Conservation (phyloP, 1,284 basidiomycete genomes). For the Moesziomyces globuligerus region DNA sequence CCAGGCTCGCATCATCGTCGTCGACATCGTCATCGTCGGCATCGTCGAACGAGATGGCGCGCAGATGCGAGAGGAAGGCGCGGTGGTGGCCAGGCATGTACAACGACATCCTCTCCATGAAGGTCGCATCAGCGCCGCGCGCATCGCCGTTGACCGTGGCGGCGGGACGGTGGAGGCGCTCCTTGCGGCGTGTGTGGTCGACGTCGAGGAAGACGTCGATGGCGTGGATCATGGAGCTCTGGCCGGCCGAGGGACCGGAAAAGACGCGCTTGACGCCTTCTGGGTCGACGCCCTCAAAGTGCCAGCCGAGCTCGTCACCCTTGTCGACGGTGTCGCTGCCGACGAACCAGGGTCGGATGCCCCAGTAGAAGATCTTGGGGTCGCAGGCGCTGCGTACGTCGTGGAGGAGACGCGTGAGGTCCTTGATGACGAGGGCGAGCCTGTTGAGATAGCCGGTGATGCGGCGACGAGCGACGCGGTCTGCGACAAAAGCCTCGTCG, state of each 20-base stretch:
- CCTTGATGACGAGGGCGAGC: slow-evolving; percentile 76
- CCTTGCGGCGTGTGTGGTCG: slow-evolving; percentile 71
- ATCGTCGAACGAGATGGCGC: slow-evolving; percentile 49
- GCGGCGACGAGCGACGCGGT: slow-evolving; percentile 75
- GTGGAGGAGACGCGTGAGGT: slow-evolving; percentile 40
- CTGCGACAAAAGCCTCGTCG: slow-evolving; percentile 91
- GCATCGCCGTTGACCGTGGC: slow-evolving; percentile 13
- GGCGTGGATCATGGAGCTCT: slow-evolving; percentile 87
- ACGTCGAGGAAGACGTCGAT: slow-evolving; percentile 89
- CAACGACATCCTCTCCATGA: slow-evolving; percentile 61
- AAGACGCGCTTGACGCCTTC: slow-evolving; percentile 69
- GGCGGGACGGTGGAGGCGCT: slow-evolving; percentile 25
- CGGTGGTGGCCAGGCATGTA: slow-evolving; percentile 73
- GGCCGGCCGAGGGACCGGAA: slow-evolving; percentile 88
- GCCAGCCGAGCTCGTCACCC: slow-evolving; percentile 74
- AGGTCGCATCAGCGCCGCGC: slow-evolving; percentile 51
- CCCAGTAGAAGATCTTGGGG: slow-evolving; percentile 82
- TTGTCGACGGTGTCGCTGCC: slow-evolving; percentile 76
- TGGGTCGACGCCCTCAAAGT: slow-evolving; percentile 79
- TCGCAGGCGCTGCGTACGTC: slow-evolving; percentile 78
- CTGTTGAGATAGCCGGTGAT: slow-evolving; percentile 73
- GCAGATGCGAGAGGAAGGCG: slow-evolving; percentile 83
- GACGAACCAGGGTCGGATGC: slow-evolving; percentile 90
- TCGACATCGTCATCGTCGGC: slow-evolving; percentile 19
- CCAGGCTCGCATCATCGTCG: background rate